A percentile compares a stretch with the other conserved stretches of the same genome.
Conservation (phyloP, 1,139 yeast genomes). For the Lizanozyma gosingica region DNA sequence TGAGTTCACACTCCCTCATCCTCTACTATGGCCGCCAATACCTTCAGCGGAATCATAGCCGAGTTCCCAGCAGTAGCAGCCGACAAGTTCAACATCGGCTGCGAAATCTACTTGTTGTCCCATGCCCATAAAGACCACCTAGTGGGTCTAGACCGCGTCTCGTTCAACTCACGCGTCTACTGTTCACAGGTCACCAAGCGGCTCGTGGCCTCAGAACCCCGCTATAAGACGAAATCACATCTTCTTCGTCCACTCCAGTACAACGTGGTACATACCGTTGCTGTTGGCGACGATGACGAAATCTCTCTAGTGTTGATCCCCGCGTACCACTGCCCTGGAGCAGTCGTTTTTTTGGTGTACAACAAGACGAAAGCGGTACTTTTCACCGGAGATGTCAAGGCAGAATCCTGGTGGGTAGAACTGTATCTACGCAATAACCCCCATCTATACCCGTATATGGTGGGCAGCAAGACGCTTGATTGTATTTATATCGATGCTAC, state of each 20-base stretch:
- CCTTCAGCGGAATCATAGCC: conserved; percentile 19
- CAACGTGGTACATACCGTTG: conserved; percentile 17
- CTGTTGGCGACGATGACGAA: conserved; percentile 7
- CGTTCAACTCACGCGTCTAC: conserved; percentile 33
- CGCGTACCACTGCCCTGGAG: conserved; percentile 58
- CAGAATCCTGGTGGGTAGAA: conserved; percentile 47
- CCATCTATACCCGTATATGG: conserved; percentile 33
- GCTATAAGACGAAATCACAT: conserved; percentile 16
- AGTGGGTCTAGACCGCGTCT: conserved; percentile 32
- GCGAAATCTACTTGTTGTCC: conserved; percentile 33
- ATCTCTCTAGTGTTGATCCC: conserved; percentile 22
- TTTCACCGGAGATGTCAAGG: conserved; percentile 53
- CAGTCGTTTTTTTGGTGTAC: conserved; percentile 48
- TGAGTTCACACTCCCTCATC: too few relatives aligned
- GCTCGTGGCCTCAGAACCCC: conserved; percentile 17
- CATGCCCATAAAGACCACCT: conserved; percentile 55
- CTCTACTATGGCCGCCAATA: conserved; percentile 9
- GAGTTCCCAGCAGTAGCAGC: conserved; percentile 32
- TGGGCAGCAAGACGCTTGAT: conserved; percentile 26
- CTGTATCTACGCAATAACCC: conserved; percentile 26
- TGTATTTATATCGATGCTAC: conserved; percentile 52
- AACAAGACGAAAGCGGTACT: conserved; percentile 24
- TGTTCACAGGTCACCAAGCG: conserved; percentile 41
- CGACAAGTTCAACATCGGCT: conserved; percentile 32
- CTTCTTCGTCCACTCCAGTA: conserved; percentile 14